phyloP scores from a whole-genome alignment of 2,329 filamentous ascomycete species.

The Amylocarpus encephaloides region DNA sequence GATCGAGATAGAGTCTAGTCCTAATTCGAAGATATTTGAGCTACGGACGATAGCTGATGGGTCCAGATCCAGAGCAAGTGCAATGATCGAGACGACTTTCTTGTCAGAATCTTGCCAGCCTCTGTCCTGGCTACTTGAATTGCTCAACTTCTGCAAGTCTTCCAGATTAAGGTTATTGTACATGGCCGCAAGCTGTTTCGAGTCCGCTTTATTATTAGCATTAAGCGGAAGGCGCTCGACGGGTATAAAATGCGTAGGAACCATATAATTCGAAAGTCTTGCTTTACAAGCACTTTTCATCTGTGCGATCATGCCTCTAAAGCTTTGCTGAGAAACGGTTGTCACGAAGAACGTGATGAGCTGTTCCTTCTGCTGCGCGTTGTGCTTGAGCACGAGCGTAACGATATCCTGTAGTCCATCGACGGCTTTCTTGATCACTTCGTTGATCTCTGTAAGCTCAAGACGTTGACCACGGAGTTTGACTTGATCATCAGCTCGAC shows the following conservation, averaged over 20 bases:
- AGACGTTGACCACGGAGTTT: slow-evolving; percentile 85
- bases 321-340: slow-evolving; percentile 23
- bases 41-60: slow-evolving; percentile 40
- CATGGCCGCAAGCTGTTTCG: slow-evolving; percentile 58
- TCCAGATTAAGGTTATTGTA: slow-evolving; percentile 55
- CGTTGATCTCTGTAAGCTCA: slow-evolving; percentile 87
- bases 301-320: slow-evolving; percentile 36
- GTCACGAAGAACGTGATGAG: slow-evolving; percentile 69
- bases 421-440: slow-evolving; percentile 63
- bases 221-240: slow-evolving; percentile 71
- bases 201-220: slow-evolving; percentile 83
- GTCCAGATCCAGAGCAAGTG: slow-evolving; percentile 32
- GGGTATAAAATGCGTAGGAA: slow-evolving; percentile 75
- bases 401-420: slow-evolving; percentile 57
- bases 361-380: slow-evolving; percentile 69
- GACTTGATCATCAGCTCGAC: slow-evolving; percentile 83
- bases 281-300: slow-evolving; percentile 60
- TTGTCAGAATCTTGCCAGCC: slow-evolving; percentile 36
- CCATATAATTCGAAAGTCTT: slow-evolving; percentile 77
- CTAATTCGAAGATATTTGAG: slow-evolving; percentile 76
- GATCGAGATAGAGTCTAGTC: slow-evolving; percentile 81
- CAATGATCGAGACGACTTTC: slow-evolving; percentile 48
- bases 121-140: slow-evolving; percentile 26
- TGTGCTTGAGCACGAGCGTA: slow-evolving; percentile 69
- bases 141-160: slow-evolving; percentile 53